Evolutionary conservation across 139 green algal species (phyloP), one percentile per base, ranked within the genome.

Genomic region (Gonium pectorale): DNA sequence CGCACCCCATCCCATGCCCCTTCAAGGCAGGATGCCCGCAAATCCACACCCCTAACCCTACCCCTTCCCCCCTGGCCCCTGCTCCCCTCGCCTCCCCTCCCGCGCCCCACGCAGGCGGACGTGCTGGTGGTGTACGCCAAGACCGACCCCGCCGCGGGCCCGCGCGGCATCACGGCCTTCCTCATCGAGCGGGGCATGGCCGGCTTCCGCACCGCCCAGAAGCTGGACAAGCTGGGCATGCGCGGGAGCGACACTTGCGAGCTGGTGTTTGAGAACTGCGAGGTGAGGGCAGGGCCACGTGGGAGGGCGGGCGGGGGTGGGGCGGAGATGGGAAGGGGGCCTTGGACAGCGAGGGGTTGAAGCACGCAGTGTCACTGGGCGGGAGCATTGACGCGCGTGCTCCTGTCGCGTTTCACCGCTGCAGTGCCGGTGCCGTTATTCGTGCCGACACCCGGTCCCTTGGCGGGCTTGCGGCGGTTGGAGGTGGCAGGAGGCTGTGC

Each of bases 201-300:
- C 78, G 94, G 96, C 46, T 98, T 98, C 90, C 89, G 64, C 71
- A 96, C 96, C 0, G 96, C 95, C 1, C 96, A 99, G 90, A 99
- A 99, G 92, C 92, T 99, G 82, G 96, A 99, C 90, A 99, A 99
- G 91, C 90, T 99, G 62, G 96, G 96, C 72, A 99, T 98, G 96
- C 83, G 96, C 5, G 96, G 96, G 49, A 96, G 90, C 43, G 96
- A 99, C 90, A 99, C 95, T 4, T 98, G 96, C 87, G 96, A 99
- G 90, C 94, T 99, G 37, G 86, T 99, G 11, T 98, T 99, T 85
- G 92, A 98, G 62, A 92, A 98, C 63, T 98, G 94, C 85, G 90
- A 96, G 85, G 92, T 95, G 67, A 19, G 77, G 40, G 51, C 33
- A 3, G 38, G 38, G 33, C 17, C 5, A 26, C 0, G 1, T n/a